phyloP scores from a whole-genome alignment of 75 land plant genomes.

The Adiantum capillusveneris region DNA sequence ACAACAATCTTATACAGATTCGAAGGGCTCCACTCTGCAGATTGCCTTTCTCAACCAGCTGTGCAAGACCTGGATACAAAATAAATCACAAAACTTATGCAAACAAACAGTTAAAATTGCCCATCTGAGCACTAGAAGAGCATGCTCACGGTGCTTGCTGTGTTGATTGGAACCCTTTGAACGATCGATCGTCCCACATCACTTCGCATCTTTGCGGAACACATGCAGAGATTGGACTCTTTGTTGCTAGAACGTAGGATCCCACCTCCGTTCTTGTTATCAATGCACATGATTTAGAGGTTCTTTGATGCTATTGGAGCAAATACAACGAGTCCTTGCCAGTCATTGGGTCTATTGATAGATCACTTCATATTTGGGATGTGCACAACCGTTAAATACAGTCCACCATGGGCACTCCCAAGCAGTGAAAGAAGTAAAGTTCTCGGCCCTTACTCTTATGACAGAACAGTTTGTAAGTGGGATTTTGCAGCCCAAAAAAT shows the following conservation, averaged over 20 bases:
- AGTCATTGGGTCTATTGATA: slow-evolving; percentile 77
- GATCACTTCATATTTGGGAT: slow-evolving; percentile 81
- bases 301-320: slow-evolving; percentile 92
- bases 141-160: slow-evolving; percentile 79
- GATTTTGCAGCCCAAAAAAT: slow-evolving; percentile 66
- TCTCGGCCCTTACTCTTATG: slow-evolving; percentile 90
- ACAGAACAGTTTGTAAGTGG: slow-evolving; percentile 89
- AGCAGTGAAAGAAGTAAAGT: slow-evolving; percentile 73
- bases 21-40: too few relatives aligned
- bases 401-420: slow-evolving; percentile 72
- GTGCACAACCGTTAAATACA: slow-evolving; percentile 50
- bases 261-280: slow-evolving; percentile 61
- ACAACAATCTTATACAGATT: too few relatives aligned
- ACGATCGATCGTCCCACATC: slow-evolving; percentile 62
- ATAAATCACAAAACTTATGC: too few relatives aligned
- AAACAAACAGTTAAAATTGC: too few relatives aligned
- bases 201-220: slow-evolving; percentile 76
- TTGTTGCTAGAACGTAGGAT: slow-evolving; percentile 85
- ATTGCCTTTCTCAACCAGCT: too few relatives aligned
- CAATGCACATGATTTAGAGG: slow-evolving; percentile 81
- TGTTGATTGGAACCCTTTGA: slow-evolving; percentile 89
- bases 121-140: too few relatives aligned
- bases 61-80: too few relatives aligned
- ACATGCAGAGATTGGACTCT: slow-evolving; percentile 86
- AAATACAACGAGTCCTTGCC: slow-evolving; percentile 76